Evolutionary conservation across 1,284 basidiomycete genomes (phyloP), one percentile per base, ranked within the genome.

Genomic region (Cystobasidium sp.): DNA sequence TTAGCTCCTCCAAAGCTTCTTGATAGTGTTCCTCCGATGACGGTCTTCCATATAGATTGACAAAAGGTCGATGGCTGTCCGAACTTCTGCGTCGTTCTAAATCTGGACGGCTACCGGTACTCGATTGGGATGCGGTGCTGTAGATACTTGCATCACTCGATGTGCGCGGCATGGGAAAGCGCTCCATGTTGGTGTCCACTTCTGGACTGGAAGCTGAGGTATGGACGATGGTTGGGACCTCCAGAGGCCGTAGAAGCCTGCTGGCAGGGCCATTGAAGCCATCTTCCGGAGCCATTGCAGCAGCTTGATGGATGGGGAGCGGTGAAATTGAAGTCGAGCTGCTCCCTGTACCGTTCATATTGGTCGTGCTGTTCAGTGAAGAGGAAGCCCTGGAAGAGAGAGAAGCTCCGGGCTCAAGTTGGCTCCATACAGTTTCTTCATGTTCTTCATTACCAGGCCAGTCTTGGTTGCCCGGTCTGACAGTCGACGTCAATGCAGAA

Each of bases 1-100:
- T 41, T 8, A 73, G 52, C 52, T 73, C 63, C 37, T 73, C 70
- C 59, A 73, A 31, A 24, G 70, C 70, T 37, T 44, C 62, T 16
- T 55, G 24, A 31, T 64, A 55, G 5, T 66, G 41, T 31, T 47
- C 22, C 9, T 64, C 56, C 9, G 39, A n/a, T n/a, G 56, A 20
- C 10, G 8, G 12, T 31, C 43, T 52, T 14, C 69, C 61, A 55
- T 51, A 62, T 22, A 53, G 69, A 46, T 47, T 18, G 16, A 63
- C 16, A 20, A 51, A 59, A 6, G 53, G 52, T 44, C 66, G 16
- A 9, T 49, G 37, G n/a, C 18, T 31, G 9, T 37, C 14, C 18
- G 37, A 31, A 31, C 31, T n/a, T n/a, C 16, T 22, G 9, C 39
- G 39, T 49, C 53, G 22, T 20, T 16, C 24, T 12, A 18, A 12